A percentile compares a stretch with the other conserved stretches of the same genome.
Conservation (phyloP, 2,329 filamentous ascomycete genomes). For the Ophiostoma sp. region DNA sequence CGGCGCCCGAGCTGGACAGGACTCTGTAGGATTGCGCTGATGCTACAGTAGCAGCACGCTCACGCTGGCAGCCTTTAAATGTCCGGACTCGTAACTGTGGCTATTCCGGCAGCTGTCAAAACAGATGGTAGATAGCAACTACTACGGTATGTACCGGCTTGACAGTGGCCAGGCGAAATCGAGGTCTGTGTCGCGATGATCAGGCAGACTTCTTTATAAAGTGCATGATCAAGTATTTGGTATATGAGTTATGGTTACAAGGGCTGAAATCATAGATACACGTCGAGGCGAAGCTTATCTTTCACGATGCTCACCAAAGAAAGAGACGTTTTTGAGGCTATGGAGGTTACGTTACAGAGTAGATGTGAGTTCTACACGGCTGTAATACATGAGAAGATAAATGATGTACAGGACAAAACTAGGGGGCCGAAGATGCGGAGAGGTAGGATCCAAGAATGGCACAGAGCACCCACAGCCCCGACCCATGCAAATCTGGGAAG, state of each 20-base stretch:
- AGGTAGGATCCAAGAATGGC: neutral
- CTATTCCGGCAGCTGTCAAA: neutral
- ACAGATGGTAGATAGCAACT: neutral
- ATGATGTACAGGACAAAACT: neutral
- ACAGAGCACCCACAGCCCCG: neutral
- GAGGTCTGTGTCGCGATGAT: neutral
- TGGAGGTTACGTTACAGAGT: neutral
- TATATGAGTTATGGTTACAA: neutral
- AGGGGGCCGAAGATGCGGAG: neutral
- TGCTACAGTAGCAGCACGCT: neutral
- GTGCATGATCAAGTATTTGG: neutral
- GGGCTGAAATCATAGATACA: neutral
- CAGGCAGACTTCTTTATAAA: neutral
- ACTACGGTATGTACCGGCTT: neutral
- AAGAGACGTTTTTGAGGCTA: no score
- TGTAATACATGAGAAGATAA: neutral
- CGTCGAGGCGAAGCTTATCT: neutral
- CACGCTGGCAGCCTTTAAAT: neutral
- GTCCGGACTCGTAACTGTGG: neutral
- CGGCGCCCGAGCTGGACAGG: no score
- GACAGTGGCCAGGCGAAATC: neutral
- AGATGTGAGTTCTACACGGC: neutral
- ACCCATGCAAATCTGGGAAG: neutral
- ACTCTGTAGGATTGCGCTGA: neutral
- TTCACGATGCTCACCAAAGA: neutral